Evolutionary conservation across 1,284 basidiomycete genomes (phyloP), one percentile per base, ranked within the genome.

Genomic region (Melampsora larici-populina): DNA sequence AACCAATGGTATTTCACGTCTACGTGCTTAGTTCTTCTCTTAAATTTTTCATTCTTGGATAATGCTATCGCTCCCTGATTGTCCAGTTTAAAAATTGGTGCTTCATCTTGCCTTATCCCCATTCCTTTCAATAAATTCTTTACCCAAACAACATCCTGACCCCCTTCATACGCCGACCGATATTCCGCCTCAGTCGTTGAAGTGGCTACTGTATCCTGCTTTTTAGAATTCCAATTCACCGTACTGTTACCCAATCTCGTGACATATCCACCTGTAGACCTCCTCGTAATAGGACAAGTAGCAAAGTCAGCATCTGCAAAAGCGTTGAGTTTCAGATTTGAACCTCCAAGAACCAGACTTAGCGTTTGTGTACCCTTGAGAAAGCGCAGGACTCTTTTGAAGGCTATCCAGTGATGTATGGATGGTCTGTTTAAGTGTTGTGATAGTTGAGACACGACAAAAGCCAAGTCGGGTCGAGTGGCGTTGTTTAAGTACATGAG

Each of bases 11-110:
- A n/a, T n/a, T n/a, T n/a, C n/a, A n/a, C n/a, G n/a, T n/a, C n/a
- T n/a, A n/a, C n/a, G n/a, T n/a, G n/a, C n/a, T n/a, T n/a, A n/a
- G 68, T 70, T 5, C 68, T 21, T 29, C 51, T 43, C 33, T 70
- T 40, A 31, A 26, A 70, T 7, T 49, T 11, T 4, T 18, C 46
- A 55, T 70, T 70, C 4, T 8, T 29, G 18, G 68, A 40, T 6
- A 70, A 33, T 13, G 68, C 17, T 7, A 55, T 55, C 5, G 68
- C 68, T 18, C 46, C 29, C 55, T 70, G 68, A 29, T 70, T 70
- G 49, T 49, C 68, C 8, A 55, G 21, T 24, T 24, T n/a, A 0
- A 72, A 18, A 7, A 9, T 29, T 18, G 33, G 21, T 36, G 17
- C 13, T 18, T 29, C n/a, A n/a, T n/a, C n/a, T n/a, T n/a, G n/a